Base-by-base conservation (phyloP, 305 asterid genomes). In the Fraxinus greggii region DNA sequence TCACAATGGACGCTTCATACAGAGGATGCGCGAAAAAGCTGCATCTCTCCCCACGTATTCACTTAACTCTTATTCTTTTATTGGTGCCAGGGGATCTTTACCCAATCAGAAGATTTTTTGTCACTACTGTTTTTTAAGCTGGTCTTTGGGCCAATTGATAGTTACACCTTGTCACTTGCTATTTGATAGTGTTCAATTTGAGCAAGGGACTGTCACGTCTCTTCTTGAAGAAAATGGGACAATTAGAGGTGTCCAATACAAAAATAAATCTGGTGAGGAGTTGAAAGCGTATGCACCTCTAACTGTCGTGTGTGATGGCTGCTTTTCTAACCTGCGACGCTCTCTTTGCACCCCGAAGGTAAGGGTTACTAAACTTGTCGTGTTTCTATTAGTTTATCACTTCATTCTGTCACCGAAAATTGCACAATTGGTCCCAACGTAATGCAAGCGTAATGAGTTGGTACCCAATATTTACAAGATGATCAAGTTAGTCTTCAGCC, bases 1-100 rank as follows among this genome's bases (percentile, higher is more conserved):
- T n/a, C 90, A 87, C 42, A 87, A 87, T 81, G 90, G 90, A 2
- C 84, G 88, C 26, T 87, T 87, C 81, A 83, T 87, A 36, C 90
- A 85, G 79, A 31, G 83, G 75, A 87, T 87, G 90, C 77, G 90
- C 9, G 83, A 85, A 31, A 87, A 87, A 75, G 88, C 87, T 78
- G 79, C 86, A 56, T 77, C 83, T 36, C 80, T 86, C 17, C 82
- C 90, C 32, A 87, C 51, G 90, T 85, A 87, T 28, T 3, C 35
- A 35, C 40, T 48, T 3, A 0, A 0, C 7, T 8, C 45, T 15
- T 59, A 45, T 29, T 70, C n/a, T 29, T 4, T 29, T 7, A 65
- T 65, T 65, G 19, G 73, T 65, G 35, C 73, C 3, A 28, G 35
- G 35, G 73, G 21, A 26, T 65, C 73, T 65, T 65, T 65, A 24